These are phyloP conservation scores for Exophiala mesophila DNA, from an alignment of 2,329 filamentous ascomycete species.

Conservation along the genomic window DNA sequence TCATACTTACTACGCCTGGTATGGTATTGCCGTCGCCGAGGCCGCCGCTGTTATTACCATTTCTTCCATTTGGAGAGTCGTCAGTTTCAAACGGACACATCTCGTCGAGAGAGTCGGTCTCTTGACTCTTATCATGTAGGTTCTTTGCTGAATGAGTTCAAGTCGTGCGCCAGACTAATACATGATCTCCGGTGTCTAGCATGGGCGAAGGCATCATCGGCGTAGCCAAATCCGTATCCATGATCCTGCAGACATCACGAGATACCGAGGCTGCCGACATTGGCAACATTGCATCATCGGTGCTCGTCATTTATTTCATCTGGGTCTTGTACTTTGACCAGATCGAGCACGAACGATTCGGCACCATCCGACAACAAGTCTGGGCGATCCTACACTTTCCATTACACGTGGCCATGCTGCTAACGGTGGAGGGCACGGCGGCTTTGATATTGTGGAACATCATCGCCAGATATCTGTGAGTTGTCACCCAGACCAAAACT, in stretches of 20 bases:
- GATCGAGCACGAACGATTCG: conserved; percentile 46
- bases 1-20: conserved; percentile 50
- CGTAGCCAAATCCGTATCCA: conserved; percentile 33
- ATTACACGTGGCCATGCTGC: conserved; percentile 58
- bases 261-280: conserved; percentile 34
- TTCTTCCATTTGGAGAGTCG: conserved; percentile 51
- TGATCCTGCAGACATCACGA: conserved; percentile 11
- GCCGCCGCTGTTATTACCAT: conserved; percentile 48
- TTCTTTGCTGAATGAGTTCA: neutral
- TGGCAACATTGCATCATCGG: conserved; percentile 35
- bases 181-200: too few species aligned
- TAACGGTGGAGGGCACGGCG: conserved; percentile 54
- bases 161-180: neutral
- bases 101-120: conserved; percentile 60
- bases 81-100: conserved; percentile 60
- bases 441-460: conserved; percentile 13
- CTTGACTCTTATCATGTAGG: conserved; percentile 56
- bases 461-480: conserved; percentile 1
- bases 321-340: conserved; percentile 61
- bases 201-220: conserved; percentile 61
- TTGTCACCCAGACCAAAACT: neutral
- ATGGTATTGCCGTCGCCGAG: conserved; percentile 52
- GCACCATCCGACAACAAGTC: conserved; percentile 54
- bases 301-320: conserved; percentile 44
- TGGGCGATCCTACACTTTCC: conserved; percentile 52